Evolutionary conservation across 495 filamentous ascomycete species (phyloP).

Genomic region (Penicillium pancosmium): DNA sequence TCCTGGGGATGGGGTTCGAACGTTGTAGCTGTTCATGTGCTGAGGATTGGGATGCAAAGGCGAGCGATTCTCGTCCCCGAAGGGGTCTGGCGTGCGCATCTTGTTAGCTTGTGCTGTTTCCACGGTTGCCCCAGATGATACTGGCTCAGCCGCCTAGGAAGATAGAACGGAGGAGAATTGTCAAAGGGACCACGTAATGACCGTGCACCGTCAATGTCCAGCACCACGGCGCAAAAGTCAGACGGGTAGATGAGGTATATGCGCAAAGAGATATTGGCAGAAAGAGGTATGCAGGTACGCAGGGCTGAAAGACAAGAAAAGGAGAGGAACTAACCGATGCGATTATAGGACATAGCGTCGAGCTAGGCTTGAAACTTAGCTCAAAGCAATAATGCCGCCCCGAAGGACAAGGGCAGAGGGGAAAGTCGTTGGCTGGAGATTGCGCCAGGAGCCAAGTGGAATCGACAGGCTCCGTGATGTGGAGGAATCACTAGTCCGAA

Average conservation of each 20-base stretch:
- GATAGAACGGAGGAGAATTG: background rate
- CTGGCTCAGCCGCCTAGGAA: conserved; percentile 8
- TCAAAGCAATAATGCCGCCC: conserved; percentile 29
- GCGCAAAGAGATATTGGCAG: conserved; percentile 6
- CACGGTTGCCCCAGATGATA: conserved; percentile 6
- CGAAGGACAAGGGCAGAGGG: conserved; percentile 19
- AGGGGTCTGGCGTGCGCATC: conserved; percentile 38
- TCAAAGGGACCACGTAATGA: background rate
- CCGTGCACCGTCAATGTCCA: conserved; percentile 24
- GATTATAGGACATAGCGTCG: conserved; percentile 63
- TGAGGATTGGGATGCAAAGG: conserved; percentile 48
- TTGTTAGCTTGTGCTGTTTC: conserved; percentile 18
- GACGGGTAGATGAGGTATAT: conserved; percentile 9
- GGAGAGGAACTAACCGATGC: conserved; percentile 60
- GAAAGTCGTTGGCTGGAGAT: conserved; percentile 29
- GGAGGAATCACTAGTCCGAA: conserved; percentile 19
- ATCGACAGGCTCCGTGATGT: conserved; percentile 25
- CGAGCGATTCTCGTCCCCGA: conserved; percentile 61
- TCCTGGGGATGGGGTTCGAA: conserved; percentile 55
- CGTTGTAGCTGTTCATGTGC: conserved; percentile 49
- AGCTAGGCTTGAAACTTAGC: conserved; percentile 25
- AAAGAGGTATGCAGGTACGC: conserved; percentile 8
- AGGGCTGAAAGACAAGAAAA: conserved; percentile 10
- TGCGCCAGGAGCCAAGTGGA: conserved; percentile 40
- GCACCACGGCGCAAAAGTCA: conserved; percentile 17